Base-by-base conservation (phyloP, 1,284 basidiomycete species). In the Pascua guehoae region DNA sequence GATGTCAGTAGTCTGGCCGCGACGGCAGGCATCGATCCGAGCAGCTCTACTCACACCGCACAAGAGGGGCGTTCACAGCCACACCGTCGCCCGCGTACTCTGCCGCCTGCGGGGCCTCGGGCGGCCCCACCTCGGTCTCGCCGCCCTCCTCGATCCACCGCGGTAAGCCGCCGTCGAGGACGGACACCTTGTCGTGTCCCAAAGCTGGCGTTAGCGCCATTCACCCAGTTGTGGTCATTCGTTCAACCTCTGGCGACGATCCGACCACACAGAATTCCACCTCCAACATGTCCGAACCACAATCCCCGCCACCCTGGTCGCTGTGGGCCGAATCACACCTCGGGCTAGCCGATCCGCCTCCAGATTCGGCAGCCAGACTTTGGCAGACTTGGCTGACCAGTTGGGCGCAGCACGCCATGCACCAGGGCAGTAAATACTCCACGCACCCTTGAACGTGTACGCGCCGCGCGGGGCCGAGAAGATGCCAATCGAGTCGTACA, bases 391-490 rank as follows among this genome's bases (percentile, higher is more conserved):
- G n/a, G n/a, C n/a, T n/a, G n/a, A n/a, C n/a, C n/a, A n/a, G n/a
- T n/a, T n/a, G n/a, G n/a, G n/a, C n/a, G n/a, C n/a, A n/a, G n/a
- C n/a, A n/a, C n/a, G n/a, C n/a, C n/a, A n/a, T n/a, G n/a, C n/a
- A n/a, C n/a, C n/a, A n/a, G n/a, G n/a, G n/a, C 24, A 10, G 15
- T 38, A 1, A 49, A n/a, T 15, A 12, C 41, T 37, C n/a, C 47
- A 69, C 76, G 37, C 61, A 79, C 79, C 72, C 51, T 88, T 85
- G 82, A 96, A 95, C 79, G 90, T 97, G 80, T 88, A 97, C 24
- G 92, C 82, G 3, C 89, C 90, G 58, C 94, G 84, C 49, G 94
- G 92, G 24, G 90, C 84, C 1, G 89, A 92, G 79, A 97, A 95
- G 24, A 96, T 80, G 9, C 91, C 91, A 55, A 86, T 81, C 1